phyloP scores from a whole-genome alignment of 441 rosid species.

The Flueggea neowawraea region DNA sequence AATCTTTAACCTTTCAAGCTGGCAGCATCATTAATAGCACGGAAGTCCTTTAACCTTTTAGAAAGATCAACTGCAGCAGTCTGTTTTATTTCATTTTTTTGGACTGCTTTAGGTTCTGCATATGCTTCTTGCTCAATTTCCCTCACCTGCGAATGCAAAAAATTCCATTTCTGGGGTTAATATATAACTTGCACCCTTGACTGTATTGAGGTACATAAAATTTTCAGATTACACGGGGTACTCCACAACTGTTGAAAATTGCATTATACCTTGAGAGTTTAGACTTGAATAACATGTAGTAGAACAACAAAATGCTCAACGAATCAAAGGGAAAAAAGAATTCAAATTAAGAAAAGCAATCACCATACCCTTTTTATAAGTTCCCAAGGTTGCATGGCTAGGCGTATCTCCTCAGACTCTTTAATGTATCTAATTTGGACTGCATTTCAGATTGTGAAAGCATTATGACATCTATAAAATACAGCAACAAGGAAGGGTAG shows the following conservation, averaged over 20 bases:
- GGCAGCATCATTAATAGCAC: conserved; percentile 50
- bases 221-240: background rate
- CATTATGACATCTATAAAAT: background rate
- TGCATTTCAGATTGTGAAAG: conserved; percentile 33
- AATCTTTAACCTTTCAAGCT: conserved; percentile 53
- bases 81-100: conserved; percentile 57
- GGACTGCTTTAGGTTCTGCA: conserved; percentile 41
- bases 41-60: conserved; percentile 72
- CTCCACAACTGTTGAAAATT: background rate
- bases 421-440: conserved; percentile 51
- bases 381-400: conserved; percentile 79
- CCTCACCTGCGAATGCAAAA: conserved; percentile 47
- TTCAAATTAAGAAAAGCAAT: no score
- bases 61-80: conserved; percentile 80
- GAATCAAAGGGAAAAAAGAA: background rate
- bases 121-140: conserved; percentile 77
- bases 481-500: background rate
- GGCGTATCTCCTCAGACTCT: conserved; percentile 77
- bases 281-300: background rate
- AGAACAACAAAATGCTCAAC: background rate
- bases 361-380: conserved; percentile 66
- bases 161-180: background rate
- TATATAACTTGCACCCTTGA: background rate
- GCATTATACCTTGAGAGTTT: background rate
- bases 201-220: background rate